A percentile compares a stretch with the other conserved stretches of the same genome.
phyloP scores from a whole-genome alignment of 2,329 filamentous ascomycete species.

The Ophiocordyceps polyrhachis-furcata region DNA sequence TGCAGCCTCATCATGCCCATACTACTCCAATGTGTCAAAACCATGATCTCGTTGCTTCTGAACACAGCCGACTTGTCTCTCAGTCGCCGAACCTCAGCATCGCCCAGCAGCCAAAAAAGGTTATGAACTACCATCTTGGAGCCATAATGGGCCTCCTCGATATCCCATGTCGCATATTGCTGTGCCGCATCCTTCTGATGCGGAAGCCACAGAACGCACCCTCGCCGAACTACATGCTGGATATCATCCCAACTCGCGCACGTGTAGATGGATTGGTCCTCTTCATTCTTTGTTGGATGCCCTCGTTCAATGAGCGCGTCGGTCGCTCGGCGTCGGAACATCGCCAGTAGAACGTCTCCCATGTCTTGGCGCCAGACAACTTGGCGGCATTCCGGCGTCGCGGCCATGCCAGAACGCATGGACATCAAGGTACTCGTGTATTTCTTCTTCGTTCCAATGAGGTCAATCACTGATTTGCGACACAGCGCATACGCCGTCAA shows the following conservation, averaged over 20 bases:
- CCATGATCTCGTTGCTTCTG: constrained; percentile 18
- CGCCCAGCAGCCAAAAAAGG: constrained; percentile 29
- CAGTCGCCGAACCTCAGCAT: constrained; percentile 22
- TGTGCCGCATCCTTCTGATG: constrained; percentile 6
- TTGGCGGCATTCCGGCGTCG: constrained; percentile 1
- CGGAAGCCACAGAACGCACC: constrained; percentile 26
- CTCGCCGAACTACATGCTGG: constrained; percentile 18
- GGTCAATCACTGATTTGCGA: constrained; percentile 12
- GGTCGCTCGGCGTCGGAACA: constrained; percentile 27
- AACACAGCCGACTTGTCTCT: constrained; percentile 15
- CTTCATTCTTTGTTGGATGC: constrained; percentile 4
- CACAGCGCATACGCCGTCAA: constrained; percentile 11
- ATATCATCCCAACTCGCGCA: constrained; percentile 26
- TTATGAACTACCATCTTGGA: constrained; percentile 32
- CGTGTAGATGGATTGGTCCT: constrained; percentile 21
- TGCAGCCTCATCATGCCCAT: constrained; percentile 24
- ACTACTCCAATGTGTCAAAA: constrained; percentile 21
- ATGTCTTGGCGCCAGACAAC: constrained; percentile 30
- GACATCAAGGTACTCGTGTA: constrained; percentile 5
- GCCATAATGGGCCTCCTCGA: constrained; percentile 15
- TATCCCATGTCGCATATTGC: constrained; percentile 26
- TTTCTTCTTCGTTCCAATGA: constrained; percentile 6
- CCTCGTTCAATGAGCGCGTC: constrained; percentile 20
- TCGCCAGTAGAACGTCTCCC: constrained; percentile 29
- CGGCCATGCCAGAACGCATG: constrained; percentile 11